Evolutionary conservation across 2,329 filamentous ascomycete species (phyloP).

Genomic region (Aureobasidium subglaciale): DNA sequence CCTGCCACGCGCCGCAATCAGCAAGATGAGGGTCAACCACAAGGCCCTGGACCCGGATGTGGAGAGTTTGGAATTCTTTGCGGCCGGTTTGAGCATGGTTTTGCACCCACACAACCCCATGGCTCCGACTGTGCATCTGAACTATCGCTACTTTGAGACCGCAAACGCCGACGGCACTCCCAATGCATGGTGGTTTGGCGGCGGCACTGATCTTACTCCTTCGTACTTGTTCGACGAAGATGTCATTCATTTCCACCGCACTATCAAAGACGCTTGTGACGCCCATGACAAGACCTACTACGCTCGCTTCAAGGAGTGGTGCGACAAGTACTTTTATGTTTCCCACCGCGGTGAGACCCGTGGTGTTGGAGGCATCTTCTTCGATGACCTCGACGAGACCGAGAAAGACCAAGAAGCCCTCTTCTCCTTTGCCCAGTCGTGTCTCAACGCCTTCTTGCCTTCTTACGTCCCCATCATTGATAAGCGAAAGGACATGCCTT

Average conservation of each 20-base stretch:
- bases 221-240: slow-evolving; percentile 95
- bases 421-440: slow-evolving; percentile 83
- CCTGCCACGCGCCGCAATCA: slow-evolving; percentile 77
- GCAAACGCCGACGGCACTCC: slow-evolving; percentile 71
- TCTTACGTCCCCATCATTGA: slow-evolving; percentile 86
- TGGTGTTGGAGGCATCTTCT: slow-evolving; percentile 94
- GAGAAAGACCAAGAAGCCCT: slow-evolving; percentile 83
- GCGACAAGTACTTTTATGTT: slow-evolving; percentile 93
- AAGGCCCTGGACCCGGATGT: slow-evolving; percentile 76
- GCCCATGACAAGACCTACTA: slow-evolving; percentile 89
- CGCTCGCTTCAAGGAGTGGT: slow-evolving; percentile 94
- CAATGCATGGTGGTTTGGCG: slow-evolving; percentile 97
- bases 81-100: slow-evolving; percentile 85
- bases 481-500: slow-evolving; percentile 86
- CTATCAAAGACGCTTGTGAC: slow-evolving; percentile 88
- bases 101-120: slow-evolving; percentile 92
- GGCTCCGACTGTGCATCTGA: slow-evolving; percentile 94
- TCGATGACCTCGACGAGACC: slow-evolving; percentile 86
- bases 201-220: slow-evolving; percentile 88
- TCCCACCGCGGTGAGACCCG: slow-evolving; percentile 83
- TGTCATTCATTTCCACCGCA: slow-evolving; percentile 91
- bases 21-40: slow-evolving; percentile 91
- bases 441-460: slow-evolving; percentile 79
- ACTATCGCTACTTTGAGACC: slow-evolving; percentile 98
- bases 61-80: slow-evolving; percentile 88